A percentile compares a stretch with the other conserved stretches of the same genome.
phyloP scores from a whole-genome alignment of 345 rosid species.

The Syzygium oleosum region DNA sequence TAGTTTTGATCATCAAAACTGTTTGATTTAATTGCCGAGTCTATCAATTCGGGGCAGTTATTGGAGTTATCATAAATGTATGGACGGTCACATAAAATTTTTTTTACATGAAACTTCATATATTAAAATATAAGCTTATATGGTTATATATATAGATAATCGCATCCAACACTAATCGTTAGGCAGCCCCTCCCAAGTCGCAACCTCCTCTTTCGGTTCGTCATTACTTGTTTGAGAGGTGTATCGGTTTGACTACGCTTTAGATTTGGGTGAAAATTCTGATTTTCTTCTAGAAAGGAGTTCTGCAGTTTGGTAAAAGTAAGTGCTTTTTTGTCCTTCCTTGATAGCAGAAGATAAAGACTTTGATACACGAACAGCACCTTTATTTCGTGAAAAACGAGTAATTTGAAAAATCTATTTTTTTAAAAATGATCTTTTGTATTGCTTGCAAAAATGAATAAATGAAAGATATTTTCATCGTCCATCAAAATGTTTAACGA shows the following conservation, averaged over 20 bases:
- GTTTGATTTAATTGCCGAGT: background rate
- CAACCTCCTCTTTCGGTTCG: background rate
- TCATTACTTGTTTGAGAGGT: background rate
- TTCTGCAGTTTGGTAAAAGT: background rate
- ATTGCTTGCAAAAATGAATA: accelerated
- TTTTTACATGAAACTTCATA: background rate
- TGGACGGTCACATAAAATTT: background rate
- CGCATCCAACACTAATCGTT: background rate
- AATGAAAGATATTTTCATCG: accelerated
- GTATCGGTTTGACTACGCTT: background rate
- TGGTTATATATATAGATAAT: background rate
- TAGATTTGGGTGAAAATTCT: background rate
- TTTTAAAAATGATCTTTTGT: background rate
- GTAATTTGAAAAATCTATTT: background rate
- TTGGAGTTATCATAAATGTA: background rate
- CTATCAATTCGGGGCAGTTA: background rate
- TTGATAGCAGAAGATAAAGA: background rate
- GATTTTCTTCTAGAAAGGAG: background rate
- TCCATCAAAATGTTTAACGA: background rate
- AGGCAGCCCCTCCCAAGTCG: background rate
- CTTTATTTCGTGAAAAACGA: background rate
- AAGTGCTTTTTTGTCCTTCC: too few relatives aligned
- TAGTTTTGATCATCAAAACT: background rate
- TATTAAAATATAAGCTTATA: background rate
- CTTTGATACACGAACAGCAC: background rate